Percentiles rank a stretch among this genome's conserved stretches.
Evolutionary conservation across 257 asterid species (phyloP).

Genomic region (Forsythia suspensa): DNA sequence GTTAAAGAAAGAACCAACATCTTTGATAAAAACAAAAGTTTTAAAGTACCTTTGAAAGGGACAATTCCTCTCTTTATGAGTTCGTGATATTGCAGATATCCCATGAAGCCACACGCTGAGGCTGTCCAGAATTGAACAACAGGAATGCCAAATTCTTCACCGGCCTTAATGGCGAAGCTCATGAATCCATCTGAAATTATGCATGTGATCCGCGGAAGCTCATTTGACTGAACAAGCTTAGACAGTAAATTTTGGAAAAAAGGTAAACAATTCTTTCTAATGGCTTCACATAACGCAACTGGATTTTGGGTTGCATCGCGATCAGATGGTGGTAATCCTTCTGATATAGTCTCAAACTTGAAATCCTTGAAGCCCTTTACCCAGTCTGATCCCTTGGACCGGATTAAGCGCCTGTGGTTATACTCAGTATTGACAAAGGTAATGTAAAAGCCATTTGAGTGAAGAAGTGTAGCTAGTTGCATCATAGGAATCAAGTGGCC

Average conservation of each 20-base stretch:
- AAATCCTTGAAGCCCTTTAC: constrained; percentile 26
- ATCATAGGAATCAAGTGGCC: constrained; percentile 32
- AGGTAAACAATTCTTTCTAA: constrained; percentile 16
- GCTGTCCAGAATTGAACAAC: constrained; percentile 30
- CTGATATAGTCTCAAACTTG: constrained; percentile 28
- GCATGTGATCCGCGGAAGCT: constrained; percentile 20
- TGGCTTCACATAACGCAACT: background rate
- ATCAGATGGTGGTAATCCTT: constrained; percentile 31
- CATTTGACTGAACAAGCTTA: background rate
- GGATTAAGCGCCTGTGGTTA: constrained; percentile 34
- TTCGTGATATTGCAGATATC: constrained; percentile 26
- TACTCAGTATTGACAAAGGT: constrained; percentile 39
- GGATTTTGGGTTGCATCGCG: constrained; percentile 28
- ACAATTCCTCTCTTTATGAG: constrained; percentile 22
- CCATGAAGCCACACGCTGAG: constrained; percentile 30
- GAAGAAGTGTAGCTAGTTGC: constrained; percentile 31
- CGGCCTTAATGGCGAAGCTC: constrained; percentile 28
- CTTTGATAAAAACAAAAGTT: background rate
- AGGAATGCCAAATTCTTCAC: constrained; percentile 24
- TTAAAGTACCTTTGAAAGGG: constrained; percentile 24
- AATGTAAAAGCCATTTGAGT: constrained; percentile 27
- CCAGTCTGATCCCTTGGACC: constrained; percentile 26
- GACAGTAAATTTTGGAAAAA: constrained; percentile 17
- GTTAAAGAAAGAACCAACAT: background rate
- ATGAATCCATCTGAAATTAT: constrained; percentile 28